Base-by-base conservation (phyloP, 108 stramenopile genomes). In the Skeletonema potamos region DNA sequence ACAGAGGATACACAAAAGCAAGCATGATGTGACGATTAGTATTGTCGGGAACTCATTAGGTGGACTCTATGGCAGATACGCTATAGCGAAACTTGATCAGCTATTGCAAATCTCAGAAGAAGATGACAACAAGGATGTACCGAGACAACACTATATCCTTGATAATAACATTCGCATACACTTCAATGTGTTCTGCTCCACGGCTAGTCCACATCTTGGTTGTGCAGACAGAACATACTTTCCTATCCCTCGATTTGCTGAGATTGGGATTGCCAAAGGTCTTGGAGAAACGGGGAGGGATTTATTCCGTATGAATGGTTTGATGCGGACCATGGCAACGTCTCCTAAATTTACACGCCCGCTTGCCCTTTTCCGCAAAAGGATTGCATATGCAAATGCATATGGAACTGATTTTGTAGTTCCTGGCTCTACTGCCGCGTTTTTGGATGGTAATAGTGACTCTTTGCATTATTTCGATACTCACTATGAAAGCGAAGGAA, bases 351-450 rank as follows among this genome's bases (percentile, higher is more conserved):
- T 77, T 70, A 22, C 89, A n/a, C 34, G 65, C n/a, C 93, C 93
- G n/a, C 81, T 94, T 6, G 32, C 37, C 15, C 39, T 27, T 2
- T 94, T 94, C 81, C 77, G 65, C n/a, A 78, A 82, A 57, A 79
- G 93, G n/a, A 83, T 94, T 43, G 93, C 93, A 24, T 87, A 91
- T 66, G 86, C 87, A 37, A 90, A 90, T 82, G 90, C 84, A 2
- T 85, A 75, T 72, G 82, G 80, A 7, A 94, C 93, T 28, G 90
- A 94, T 60, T 91, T 94, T 81, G 86, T 85, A 66, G 93, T 94
- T 8, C 93, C 93, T 11, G 80, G 82, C 6, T 28, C 89, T 4
- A 91, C 93, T 15, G 93, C 93, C 10, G 93, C 86, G 18, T 94
- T 94, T 72, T 85, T 91, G 69, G 67, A 82, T 43, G 26, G 30